These are phyloP conservation scores for Gastrolobium villosum DNA, from an alignment of 306 rosid genomes.

Conservation along the genomic window DNA sequence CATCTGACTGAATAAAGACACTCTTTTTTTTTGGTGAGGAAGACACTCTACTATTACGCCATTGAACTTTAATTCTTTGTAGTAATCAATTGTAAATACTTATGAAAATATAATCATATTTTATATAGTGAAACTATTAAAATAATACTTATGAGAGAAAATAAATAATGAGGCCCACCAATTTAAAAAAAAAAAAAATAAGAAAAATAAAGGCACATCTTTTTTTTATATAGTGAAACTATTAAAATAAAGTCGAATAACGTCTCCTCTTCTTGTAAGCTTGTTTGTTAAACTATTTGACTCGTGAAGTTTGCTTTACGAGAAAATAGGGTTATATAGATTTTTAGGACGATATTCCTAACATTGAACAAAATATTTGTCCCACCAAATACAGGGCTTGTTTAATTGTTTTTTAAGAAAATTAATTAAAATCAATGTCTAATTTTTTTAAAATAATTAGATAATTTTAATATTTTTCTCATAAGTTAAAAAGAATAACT, in stretches of 20 bases:
- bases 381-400: neutral
- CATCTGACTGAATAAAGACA: neutral
- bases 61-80: neutral
- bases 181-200: too few relatives aligned
- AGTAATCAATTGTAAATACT: neutral
- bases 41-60: neutral
- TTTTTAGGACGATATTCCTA: neutral
- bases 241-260: constrained; percentile 23
- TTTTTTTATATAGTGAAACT: neutral
- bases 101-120: neutral
- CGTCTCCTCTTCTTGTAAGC: constrained; percentile 2
- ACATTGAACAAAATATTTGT: neutral
- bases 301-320: neutral
- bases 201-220: too few relatives aligned
- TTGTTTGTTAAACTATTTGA: neutral
- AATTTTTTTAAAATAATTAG: too few relatives aligned
- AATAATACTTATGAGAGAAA: too few relatives aligned
- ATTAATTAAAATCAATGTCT: neutral
- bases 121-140: neutral
- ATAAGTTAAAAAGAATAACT: too few relatives aligned
- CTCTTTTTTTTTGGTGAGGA: too few relatives aligned
- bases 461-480: neutral
- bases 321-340: neutral
- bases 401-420: neutral
- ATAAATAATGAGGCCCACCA: too few relatives aligned